These are phyloP conservation scores for Penicillium verrucosum DNA, from an alignment of 2,329 filamentous ascomycete species.

Conservation along the genomic window DNA sequence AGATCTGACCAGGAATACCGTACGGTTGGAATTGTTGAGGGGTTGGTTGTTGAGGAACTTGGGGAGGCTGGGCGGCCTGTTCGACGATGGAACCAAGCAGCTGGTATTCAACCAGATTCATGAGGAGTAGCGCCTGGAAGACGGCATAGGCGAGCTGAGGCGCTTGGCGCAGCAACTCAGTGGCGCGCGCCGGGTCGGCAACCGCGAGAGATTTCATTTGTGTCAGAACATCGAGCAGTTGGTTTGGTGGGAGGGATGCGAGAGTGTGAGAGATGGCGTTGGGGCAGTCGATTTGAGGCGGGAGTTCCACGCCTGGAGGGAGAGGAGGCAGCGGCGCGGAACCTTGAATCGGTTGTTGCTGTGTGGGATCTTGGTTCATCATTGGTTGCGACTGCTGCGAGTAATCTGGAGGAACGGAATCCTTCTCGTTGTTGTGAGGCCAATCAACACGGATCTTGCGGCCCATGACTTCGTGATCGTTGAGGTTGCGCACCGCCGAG, in stretches of 20 bases:
- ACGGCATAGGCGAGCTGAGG: slow-evolving; percentile 93
- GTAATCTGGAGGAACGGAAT: slow-evolving; percentile 56
- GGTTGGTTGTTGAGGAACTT: slow-evolving; percentile 37
- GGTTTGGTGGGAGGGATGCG: slow-evolving; percentile 76
- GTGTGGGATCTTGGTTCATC: slow-evolving; percentile 36
- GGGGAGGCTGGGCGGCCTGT: slow-evolving; percentile 46
- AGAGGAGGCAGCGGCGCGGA: slow-evolving; percentile 69
- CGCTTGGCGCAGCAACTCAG: slow-evolving; percentile 79
- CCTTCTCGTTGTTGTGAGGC: slow-evolving; percentile 82
- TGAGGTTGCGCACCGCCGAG: slow-evolving; percentile 90
- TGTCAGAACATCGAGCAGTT: slow-evolving; percentile 86
- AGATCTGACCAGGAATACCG: slow-evolving; percentile 45
- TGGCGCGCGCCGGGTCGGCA: slow-evolving; percentile 76
- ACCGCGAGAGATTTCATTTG: slow-evolving; percentile 92
- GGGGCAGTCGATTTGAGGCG: slow-evolving; percentile 75
- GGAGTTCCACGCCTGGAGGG: slow-evolving; percentile 78
- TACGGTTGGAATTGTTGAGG: slow-evolving; percentile 40
- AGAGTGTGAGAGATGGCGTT: slow-evolving; percentile 93
- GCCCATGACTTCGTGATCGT: slow-evolving; percentile 93
- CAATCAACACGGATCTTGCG: slow-evolving; percentile 94
- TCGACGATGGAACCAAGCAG: slow-evolving; percentile 80
- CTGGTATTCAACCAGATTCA: slow-evolving; percentile 85
- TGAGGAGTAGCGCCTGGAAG: slow-evolving; percentile 88
- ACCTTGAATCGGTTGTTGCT: slow-evolving; percentile 38
- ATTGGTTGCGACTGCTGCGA: slow-evolving; percentile 40